Percentiles rank a stretch among this genome's conserved stretches.
Conservation (phyloP, 1,284 basidiomycete species). For the Ceratobasidium sp. region DNA sequence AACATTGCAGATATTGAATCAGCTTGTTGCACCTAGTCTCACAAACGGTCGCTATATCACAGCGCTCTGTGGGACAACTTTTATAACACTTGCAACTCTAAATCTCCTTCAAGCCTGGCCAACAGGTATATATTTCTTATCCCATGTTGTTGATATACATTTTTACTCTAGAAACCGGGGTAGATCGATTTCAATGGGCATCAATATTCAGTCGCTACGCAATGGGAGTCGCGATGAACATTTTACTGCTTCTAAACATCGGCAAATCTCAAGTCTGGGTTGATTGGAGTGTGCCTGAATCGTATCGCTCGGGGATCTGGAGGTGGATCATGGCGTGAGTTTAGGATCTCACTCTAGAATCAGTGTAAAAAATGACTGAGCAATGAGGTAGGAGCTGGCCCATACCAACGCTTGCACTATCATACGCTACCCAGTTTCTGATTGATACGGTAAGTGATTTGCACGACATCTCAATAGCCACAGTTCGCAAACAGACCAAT, state of each 20-base stretch:
- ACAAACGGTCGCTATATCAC: constrained; percentile 35
- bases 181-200: constrained; percentile 39
- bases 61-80: constrained; percentile 28
- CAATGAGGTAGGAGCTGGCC: background rate
- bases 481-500: too few relatives aligned
- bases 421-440: constrained; percentile 33
- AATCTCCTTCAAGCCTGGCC: constrained; percentile 44
- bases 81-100: constrained; percentile 26
- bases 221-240: constrained; percentile 20
- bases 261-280: constrained; percentile 9
- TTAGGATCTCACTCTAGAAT: background rate
- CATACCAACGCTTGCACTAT: constrained; percentile 27
- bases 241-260: constrained; percentile 24
- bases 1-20: background rate
- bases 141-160: too few relatives aligned
- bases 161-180: too few relatives aligned
- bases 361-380: too few relatives aligned
- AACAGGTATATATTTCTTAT: background rate
- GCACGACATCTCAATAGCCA: background rate
- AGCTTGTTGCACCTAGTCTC: background rate
- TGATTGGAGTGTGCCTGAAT: background rate
- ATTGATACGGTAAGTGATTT: constrained; percentile 23
- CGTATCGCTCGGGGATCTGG: background rate
- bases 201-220: constrained; percentile 33
- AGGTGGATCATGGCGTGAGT: constrained; percentile 30